Percentiles rank a stretch among this genome's conserved stretches.
These are phyloP conservation scores for Diutina pseudorugosa DNA, from an alignment of 1,139 yeast genomes.

Conservation along the genomic window DNA sequence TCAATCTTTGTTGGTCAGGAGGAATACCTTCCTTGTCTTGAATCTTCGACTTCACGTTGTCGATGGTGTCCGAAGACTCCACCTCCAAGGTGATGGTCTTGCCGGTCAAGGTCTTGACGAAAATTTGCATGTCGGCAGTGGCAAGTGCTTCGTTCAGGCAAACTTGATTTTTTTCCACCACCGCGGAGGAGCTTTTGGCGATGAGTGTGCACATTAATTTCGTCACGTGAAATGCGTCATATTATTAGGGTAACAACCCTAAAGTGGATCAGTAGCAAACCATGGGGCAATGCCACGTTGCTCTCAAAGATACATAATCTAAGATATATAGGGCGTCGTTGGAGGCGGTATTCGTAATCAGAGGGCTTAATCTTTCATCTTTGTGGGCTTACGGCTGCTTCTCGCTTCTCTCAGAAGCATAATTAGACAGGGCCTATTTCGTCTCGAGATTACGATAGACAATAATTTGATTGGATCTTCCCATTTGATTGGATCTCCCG, in stretches of 20 bases:
- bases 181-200: neutral
- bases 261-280: too few species aligned
- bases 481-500: too few species aligned
- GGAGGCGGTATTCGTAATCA: too few species aligned
- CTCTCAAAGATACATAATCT: too few species aligned
- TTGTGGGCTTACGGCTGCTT: too few species aligned
- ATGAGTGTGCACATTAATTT: neutral
- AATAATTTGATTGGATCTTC: too few species aligned
- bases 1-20: conserved; percentile 98
- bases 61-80: conserved; percentile 98
- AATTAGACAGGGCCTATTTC: too few species aligned
- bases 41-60: conserved; percentile 98
- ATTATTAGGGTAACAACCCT: neutral
- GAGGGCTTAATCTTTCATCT: too few species aligned
- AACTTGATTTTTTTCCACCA: neutral
- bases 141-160: conserved; percentile 5
- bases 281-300: neutral
- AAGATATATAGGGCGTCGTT: too few species aligned
- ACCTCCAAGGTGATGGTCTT: conserved; percentile 99
- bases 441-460: too few species aligned
- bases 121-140: conserved; percentile 77
- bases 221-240: neutral
- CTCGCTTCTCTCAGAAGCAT: too few species aligned
- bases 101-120: conserved; percentile 98
- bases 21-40: conserved; percentile 99